Base-by-base conservation (phyloP, 75 land plant species). In the Selaginella tamariscina region DNA sequence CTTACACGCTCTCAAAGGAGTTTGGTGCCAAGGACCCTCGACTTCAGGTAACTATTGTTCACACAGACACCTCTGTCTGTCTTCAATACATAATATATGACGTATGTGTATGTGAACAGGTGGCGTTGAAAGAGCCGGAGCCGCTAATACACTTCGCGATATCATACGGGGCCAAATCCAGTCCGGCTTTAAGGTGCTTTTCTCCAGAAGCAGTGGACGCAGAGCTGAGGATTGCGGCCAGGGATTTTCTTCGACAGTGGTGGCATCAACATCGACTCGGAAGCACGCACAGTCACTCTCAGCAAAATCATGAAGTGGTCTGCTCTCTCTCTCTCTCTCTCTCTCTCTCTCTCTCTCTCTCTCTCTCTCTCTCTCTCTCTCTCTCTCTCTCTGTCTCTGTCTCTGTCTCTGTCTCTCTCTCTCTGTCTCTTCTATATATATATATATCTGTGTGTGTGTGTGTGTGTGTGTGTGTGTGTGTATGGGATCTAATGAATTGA, bases 101-200 rank as follows among this genome's bases (percentile, higher is more conserved):
- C n/a, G n/a, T n/a, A n/a, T n/a, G n/a, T n/a, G 5, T 15, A 15
- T 39, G 15, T 39, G 11, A 39, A 39, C 76, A 88, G 91, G 82
- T 86, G 22, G 85, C 80, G 23, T 79, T 88, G 67, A 70, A 75
- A 56, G 64, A 76, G 20, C 73, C 82, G 33, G 91, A 88, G 59
- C 89, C 86, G 29, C 72, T 86, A 20, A 72, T 83, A 32, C 91
- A 88, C 70, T 88, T 88, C 77, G 86, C 91, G 11, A 71, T 88
- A 24, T 79, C 82, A 49, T 56, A 67, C 71, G 89, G 86, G 21
- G 55, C 80, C 64, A 75, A 79, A 69, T 82, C 86, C 66, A 83
- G 86, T 0, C 91, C 91, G 57, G 84, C 86, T 0, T 75, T 88
- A 57, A 72, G 79, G 63, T 88, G 91, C 69, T 88, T 85, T 67